phyloP scores from a whole-genome alignment of 805 yeast species.

The Spencermartinsiella europaea region DNA sequence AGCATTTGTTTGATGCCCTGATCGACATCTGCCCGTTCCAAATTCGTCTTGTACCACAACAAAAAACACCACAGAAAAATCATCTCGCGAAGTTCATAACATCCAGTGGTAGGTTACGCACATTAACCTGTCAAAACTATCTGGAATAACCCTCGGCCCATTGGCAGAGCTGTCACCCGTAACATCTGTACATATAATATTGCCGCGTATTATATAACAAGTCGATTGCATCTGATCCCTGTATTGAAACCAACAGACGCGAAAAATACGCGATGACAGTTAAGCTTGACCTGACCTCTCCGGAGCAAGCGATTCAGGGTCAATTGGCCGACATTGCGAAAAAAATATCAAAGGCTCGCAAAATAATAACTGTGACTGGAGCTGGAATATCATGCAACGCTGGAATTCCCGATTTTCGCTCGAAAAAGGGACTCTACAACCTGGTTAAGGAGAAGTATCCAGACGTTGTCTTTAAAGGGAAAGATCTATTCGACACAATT shows the following conservation, averaged over 20 bases:
- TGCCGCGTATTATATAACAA: no score
- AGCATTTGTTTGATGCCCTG: no score
- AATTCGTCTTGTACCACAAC: no score
- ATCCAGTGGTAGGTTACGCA: no score
- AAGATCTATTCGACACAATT: slow-evolving; percentile 85
- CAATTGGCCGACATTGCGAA: slow-evolving; percentile 32
- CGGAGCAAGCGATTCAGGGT: slow-evolving; percentile 18
- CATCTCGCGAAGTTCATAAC: no score
- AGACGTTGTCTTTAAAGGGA: slow-evolving; percentile 64
- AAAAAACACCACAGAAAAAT: no score
- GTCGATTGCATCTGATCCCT: no score
- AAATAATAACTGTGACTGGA: slow-evolving; percentile 73
- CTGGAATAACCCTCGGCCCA: no score
- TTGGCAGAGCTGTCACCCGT: no score
- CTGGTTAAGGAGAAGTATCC: slow-evolving; percentile 62
- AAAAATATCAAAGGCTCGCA: slow-evolving; percentile 43
- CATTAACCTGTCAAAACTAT: no score
- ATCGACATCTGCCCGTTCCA: no score
- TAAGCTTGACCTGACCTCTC: slow-evolving; percentile 14
- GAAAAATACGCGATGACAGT: slow-evolving; percentile 8
- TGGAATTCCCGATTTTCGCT: slow-evolving; percentile 93
- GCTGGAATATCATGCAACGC: slow-evolving; percentile 97
- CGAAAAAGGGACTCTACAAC: slow-evolving; percentile 76
- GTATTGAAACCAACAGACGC: neutral
- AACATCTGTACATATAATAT: no score